A percentile compares a stretch with the other conserved stretches of the same genome.
These are phyloP conservation scores for Lindgomyces ingoldianus DNA, from an alignment of 495 filamentous ascomycete genomes.

Conservation along the genomic window DNA sequence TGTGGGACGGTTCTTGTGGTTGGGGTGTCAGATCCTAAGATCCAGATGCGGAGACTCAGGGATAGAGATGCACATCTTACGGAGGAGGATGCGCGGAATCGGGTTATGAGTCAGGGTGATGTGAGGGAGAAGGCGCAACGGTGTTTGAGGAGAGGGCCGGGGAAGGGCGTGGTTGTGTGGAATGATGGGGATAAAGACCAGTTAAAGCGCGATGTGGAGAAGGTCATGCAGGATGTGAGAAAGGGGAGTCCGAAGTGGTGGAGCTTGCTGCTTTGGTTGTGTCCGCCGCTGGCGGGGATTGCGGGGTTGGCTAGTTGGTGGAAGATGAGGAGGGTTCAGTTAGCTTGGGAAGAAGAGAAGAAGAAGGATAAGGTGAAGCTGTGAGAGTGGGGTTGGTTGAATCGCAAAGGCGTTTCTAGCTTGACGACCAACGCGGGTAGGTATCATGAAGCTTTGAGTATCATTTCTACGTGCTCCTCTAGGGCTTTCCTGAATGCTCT, in stretches of 20 bases:
- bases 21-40: conserved; percentile 66
- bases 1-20: conserved; percentile 86
- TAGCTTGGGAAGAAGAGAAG: conserved; percentile 68
- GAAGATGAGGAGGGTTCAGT: conserved; percentile 65
- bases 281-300: conserved; percentile 68
- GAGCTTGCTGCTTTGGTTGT: conserved; percentile 69
- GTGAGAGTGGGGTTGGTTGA: conserved; percentile 3
- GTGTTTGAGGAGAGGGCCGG: conserved; percentile 62
- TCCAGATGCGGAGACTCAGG: conserved; percentile 77
- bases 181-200: conserved; percentile 77
- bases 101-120: conserved; percentile 82
- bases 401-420: too few species aligned
- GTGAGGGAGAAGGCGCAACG: conserved; percentile 76
- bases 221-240: conserved; percentile 62
- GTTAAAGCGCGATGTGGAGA: conserved; percentile 62
- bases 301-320: conserved; percentile 67
- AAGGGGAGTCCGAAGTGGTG: conserved; percentile 74
- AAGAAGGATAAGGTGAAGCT: conserved; percentile 68
- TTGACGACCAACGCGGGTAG: too few species aligned
- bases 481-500: too few species aligned
- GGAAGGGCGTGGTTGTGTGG: conserved; percentile 74
- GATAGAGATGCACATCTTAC: conserved; percentile 71
- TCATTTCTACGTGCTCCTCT: too few species aligned
- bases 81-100: conserved; percentile 75
- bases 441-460: too few species aligned